Conservation (phyloP, 176 grass and related monocot species). For the Panicum miliaceum region DNA sequence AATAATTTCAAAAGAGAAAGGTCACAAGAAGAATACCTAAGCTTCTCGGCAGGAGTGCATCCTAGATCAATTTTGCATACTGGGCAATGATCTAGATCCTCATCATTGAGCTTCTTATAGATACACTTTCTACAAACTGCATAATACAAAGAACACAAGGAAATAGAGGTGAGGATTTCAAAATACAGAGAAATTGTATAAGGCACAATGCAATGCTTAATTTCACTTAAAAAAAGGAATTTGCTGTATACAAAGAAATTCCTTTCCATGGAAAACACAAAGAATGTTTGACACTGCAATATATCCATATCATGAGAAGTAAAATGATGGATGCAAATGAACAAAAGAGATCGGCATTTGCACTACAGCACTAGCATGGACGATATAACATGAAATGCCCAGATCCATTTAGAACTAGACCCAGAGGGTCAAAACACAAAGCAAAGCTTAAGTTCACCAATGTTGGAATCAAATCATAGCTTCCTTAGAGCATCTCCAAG, state of each 20-base stretch:
- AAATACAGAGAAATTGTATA: not conserved
- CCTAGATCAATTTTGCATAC: slow-evolving; percentile 81
- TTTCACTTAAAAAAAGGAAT: slow-evolving; percentile 9
- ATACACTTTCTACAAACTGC: slow-evolving; percentile 96
- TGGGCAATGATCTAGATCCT: slow-evolving; percentile 74
- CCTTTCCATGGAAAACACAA: slow-evolving; percentile 23
- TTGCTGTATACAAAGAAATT: not conserved
- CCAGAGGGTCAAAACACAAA: slow-evolving; percentile 8
- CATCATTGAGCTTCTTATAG: slow-evolving; percentile 68
- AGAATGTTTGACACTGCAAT: not conserved
- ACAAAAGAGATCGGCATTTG: slow-evolving; percentile 9
- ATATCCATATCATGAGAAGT: slow-evolving; percentile 6
- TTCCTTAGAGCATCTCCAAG: too few relatives aligned
- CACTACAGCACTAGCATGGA: not conserved
- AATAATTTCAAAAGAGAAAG: slow-evolving; percentile 1
- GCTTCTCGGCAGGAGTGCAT: slow-evolving; percentile 64
- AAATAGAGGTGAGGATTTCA: slow-evolving; percentile 34
- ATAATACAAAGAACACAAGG: slow-evolving; percentile 33
- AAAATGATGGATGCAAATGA: slow-evolving; percentile 34
- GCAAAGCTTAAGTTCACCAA: not conserved
- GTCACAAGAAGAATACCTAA: slow-evolving; percentile 63
- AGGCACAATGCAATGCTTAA: slow-evolving; percentile 5
- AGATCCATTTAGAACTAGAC: not conserved
- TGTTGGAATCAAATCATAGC: not conserved
- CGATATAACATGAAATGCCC: not conserved